Evolutionary conservation across 78 protist species (phyloP).

Genomic region (Chrysochromulina parva): DNA sequence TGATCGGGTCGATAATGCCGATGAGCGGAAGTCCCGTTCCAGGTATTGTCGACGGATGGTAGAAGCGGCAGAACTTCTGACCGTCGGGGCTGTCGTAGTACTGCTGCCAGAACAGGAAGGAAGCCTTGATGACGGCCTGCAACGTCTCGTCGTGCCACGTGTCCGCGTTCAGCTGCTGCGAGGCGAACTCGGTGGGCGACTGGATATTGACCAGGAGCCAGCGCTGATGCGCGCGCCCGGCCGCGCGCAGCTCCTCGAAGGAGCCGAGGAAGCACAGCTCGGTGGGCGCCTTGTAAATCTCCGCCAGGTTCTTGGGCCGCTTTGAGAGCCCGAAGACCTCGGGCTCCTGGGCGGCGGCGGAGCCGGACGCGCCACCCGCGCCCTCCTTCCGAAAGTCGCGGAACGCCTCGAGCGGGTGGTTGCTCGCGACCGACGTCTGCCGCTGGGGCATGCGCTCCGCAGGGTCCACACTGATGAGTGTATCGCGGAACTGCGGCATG

Average conservation of each 20-base stretch:
- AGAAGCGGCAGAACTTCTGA: not conserved
- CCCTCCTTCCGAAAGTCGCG: slow-evolving; percentile 4
- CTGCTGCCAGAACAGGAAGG: slow-evolving; percentile 21
- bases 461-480: not conserved
- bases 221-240: not conserved
- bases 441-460: too few relatives aligned
- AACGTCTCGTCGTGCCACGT: slow-evolving; percentile 8
- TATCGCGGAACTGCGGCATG: not conserved
- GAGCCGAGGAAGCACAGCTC: not conserved
- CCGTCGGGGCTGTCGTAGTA: not conserved
- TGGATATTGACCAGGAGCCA: slow-evolving; percentile 30
- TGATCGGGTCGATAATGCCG: not conserved
- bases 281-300: not conserved
- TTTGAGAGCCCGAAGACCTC: not conserved
- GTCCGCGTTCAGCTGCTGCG: slow-evolving; percentile 24
- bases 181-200: slow-evolving; percentile 22
- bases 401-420: not conserved
- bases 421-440: not conserved
- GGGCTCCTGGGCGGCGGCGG: too few relatives aligned
- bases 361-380: not conserved
- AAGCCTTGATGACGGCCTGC: not conserved
- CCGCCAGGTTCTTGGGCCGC: not conserved
- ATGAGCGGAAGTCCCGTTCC: not conserved
- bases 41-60: not conserved
- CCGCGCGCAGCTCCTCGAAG: not conserved